phyloP scores from a whole-genome alignment of 192 early-diverging fungal genomes.

The Backusella liffmaniae region DNA sequence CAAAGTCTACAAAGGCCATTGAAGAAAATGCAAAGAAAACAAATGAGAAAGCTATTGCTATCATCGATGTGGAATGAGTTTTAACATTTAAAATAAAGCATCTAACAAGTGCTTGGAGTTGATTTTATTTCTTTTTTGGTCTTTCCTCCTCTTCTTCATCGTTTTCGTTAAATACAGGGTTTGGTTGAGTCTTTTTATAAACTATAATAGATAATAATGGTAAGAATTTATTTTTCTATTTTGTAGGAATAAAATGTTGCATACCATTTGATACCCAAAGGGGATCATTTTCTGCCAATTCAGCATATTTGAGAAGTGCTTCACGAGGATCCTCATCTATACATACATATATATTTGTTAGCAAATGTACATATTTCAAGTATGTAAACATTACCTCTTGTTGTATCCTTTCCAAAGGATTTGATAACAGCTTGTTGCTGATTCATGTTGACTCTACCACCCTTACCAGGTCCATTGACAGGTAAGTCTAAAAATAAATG shows the following conservation, averaged over 20 bases:
- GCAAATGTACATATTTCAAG: neutral
- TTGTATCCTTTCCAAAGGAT: constrained; percentile 66
- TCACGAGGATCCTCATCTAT: constrained; percentile 91
- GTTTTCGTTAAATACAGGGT: constrained; percentile 13
- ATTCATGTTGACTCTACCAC: constrained; percentile 84
- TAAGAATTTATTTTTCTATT: neutral
- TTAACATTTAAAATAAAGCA: neutral
- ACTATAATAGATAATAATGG: neutral
- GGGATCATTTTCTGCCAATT: constrained; percentile 75
- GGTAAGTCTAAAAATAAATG: constrained; percentile 55
- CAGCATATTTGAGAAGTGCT: constrained; percentile 86
- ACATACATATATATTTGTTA: too few species aligned
- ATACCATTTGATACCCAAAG: constrained; percentile 70
- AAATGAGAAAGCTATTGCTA: neutral
- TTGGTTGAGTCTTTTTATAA: constrained; percentile 20
- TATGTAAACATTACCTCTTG: constrained; percentile 36
- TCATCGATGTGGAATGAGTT: neutral
- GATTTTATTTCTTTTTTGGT: constrained; percentile 11
- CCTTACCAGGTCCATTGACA: constrained; percentile 75
- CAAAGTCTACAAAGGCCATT: neutral
- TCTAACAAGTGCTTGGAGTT: neutral
- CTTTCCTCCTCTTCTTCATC: constrained; percentile 3
- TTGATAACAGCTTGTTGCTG: constrained; percentile 86
- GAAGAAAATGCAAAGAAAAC: neutral
- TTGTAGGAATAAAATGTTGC: neutral